Evolutionary conservation across 2,329 filamentous ascomycete genomes (phyloP).

Genomic region (Cephalotrichum gorgonifer): DNA sequence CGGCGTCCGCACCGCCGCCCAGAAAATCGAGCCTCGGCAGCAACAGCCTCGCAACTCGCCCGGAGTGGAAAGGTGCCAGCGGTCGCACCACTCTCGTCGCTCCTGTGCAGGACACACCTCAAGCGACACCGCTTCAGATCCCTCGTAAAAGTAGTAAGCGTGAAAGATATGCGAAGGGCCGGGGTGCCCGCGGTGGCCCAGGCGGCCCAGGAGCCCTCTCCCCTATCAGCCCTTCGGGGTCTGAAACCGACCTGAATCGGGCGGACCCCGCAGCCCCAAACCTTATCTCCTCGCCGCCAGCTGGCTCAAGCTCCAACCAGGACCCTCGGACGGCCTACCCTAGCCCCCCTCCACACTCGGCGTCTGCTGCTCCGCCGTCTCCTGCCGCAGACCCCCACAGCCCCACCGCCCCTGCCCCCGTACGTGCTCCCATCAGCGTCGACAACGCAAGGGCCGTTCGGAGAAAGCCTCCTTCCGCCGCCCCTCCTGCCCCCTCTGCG

Average conservation of each 20-base stretch:
- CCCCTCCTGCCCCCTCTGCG: slow-evolving; percentile 13
- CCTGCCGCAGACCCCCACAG: slow-evolving; percentile 8
- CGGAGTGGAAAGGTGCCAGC: slow-evolving; percentile 64
- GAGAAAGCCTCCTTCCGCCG: slow-evolving; percentile 32
- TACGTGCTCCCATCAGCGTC: slow-evolving; percentile 5
- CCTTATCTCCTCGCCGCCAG: slow-evolving; percentile 12
- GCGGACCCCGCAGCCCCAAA: slow-evolving; percentile 21
- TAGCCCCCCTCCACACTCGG: slow-evolving; percentile 22
- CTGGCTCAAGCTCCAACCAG: slow-evolving; percentile 8
- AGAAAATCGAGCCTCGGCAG: not conserved
- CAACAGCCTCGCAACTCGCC: slow-evolving; percentile 19
- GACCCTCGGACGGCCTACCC: slow-evolving; percentile 16
- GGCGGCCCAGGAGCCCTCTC: slow-evolving; percentile 11
- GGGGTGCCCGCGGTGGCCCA: slow-evolving; percentile 7
- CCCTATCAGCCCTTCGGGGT: slow-evolving; percentile 18
- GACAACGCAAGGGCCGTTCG: slow-evolving; percentile 25
- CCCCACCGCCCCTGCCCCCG: slow-evolving; percentile 6
- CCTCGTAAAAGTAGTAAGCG: slow-evolving; percentile 39
- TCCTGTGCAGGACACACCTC: slow-evolving; percentile 51
- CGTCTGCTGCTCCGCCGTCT: slow-evolving; percentile 13
- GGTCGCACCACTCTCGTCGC: slow-evolving; percentile 55
- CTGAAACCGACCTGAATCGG: slow-evolving; percentile 21
- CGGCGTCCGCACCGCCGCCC: not conserved
- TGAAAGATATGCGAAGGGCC: slow-evolving; percentile 5
- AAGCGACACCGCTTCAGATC: slow-evolving; percentile 45